These are phyloP conservation scores for Claviceps citrina DNA, from an alignment of 2,329 filamentous ascomycete species.

Conservation along the genomic window DNA sequence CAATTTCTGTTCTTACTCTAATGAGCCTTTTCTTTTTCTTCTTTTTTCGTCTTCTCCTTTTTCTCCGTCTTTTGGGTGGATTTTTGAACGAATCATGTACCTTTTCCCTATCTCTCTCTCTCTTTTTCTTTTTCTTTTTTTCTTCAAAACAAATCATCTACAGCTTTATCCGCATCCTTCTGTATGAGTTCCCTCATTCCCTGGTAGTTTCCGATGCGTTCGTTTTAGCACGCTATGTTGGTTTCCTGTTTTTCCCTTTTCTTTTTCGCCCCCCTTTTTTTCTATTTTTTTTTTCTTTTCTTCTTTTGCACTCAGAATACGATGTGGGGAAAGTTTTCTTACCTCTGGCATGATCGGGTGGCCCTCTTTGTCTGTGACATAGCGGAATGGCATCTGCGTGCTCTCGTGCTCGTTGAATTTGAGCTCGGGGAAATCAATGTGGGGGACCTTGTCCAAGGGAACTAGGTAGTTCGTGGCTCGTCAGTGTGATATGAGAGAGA, in stretches of 20 bases:
- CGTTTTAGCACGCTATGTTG: conserved; percentile 13
- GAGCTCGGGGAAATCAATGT: conserved; percentile 78
- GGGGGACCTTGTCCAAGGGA: conserved; percentile 61
- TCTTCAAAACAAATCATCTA: conserved; percentile 65
- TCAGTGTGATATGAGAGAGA: not conserved
- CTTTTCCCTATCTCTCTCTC: not conserved
- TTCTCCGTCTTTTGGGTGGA: no score
- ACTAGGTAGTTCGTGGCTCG: no score
- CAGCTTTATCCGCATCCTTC: conserved; percentile 82
- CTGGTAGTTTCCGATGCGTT: conserved; percentile 27
- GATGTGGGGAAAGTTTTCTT: conserved; percentile 14
- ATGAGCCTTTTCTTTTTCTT: not conserved
- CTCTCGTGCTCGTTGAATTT: conserved; percentile 83
- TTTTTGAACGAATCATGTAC: no score
- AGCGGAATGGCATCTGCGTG: conserved; percentile 95
- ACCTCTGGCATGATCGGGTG: conserved; percentile 86
- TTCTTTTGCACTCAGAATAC: not conserved
- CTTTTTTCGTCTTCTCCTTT: not conserved
- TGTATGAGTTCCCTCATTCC: conserved; percentile 92
- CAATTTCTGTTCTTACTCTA: not conserved
- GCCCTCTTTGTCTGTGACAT: conserved; percentile 61
- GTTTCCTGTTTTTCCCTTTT: no score
- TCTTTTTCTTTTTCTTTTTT: not conserved
- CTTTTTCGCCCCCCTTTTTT: no score
- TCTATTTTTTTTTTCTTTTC: not conserved